Conservation (phyloP, 257 asterid genomes). For the Vinca minor region DNA sequence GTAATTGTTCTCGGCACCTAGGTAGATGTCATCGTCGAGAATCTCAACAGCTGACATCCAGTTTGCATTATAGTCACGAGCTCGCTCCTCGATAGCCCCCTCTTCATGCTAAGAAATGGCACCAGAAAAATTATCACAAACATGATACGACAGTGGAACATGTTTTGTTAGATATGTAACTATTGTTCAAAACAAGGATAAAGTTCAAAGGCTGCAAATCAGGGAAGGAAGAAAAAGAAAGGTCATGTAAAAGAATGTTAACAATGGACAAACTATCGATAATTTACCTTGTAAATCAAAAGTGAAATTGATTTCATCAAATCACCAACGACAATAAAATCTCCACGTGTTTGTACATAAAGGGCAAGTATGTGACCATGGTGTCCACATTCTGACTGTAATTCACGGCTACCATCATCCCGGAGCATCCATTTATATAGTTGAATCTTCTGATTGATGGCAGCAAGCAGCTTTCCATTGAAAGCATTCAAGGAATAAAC, state of each 20-base stretch:
- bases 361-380: conserved; percentile 98
- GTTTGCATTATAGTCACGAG: conserved; percentile 93
- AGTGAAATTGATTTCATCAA: conserved; percentile 93
- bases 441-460: conserved; percentile 94
- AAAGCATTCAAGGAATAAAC: conserved; percentile 91
- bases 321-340: conserved; percentile 93
- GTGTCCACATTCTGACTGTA: conserved; percentile 98
- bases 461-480: conserved; percentile 94
- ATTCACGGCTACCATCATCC: conserved; percentile 79
- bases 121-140: conserved; percentile 7
- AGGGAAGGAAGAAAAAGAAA: background rate
- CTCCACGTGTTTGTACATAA: conserved; percentile 95
- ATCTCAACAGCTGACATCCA: conserved; percentile 99
- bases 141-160: background rate
- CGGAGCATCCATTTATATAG: conserved; percentile 93
- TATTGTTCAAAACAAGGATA: background rate
- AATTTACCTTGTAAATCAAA: conserved; percentile 76
- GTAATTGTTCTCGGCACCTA: conserved; percentile 83
- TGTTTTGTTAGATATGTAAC: background rate
- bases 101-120: conserved; percentile 62
- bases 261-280: background rate
- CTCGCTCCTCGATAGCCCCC: conserved; percentile 98
- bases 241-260: conserved; percentile 35
- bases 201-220: background rate
- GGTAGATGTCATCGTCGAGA: conserved; percentile 82